A percentile compares a stretch with the other conserved stretches of the same genome.
These are phyloP conservation scores for Colletotrichum destructivum DNA, from an alignment of 2,329 filamentous ascomycete species.

Conservation along the genomic window DNA sequence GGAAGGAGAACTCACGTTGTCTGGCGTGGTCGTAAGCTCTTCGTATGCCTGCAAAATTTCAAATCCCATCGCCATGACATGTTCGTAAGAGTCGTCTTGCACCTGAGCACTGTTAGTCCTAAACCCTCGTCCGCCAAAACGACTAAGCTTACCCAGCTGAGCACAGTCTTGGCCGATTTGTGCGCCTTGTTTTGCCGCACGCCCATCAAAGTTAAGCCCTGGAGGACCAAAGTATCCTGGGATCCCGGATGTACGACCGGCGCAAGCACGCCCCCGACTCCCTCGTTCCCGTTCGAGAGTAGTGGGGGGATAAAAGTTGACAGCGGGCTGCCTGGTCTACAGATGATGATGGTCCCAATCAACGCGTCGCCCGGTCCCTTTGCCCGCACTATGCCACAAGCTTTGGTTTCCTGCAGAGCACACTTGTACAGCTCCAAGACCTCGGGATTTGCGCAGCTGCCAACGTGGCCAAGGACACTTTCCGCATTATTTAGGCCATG, in stretches of 20 bases:
- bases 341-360: constrained; percentile 85
- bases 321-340: constrained; percentile 78
- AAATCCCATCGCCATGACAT: constrained; percentile 85
- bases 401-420: constrained; percentile 78
- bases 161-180: constrained; percentile 79
- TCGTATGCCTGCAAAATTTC: constrained; percentile 85
- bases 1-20: constrained; percentile 60
- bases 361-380: constrained; percentile 79
- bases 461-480: constrained; percentile 81
- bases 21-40: constrained; percentile 78
- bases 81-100: constrained; percentile 79
- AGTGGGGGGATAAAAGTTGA: constrained; percentile 80
- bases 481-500: constrained; percentile 84
- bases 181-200: constrained; percentile 87
- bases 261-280: constrained; percentile 83
- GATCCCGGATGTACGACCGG: constrained; percentile 80
- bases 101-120: constrained; percentile 64
- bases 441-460: constrained; percentile 81
- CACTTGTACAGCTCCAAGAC: constrained; percentile 85
- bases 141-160: constrained; percentile 80
- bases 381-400: constrained; percentile 87
- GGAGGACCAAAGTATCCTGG: constrained; percentile 78
- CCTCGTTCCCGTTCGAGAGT: constrained; percentile 68
- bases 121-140: background rate
- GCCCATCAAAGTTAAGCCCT: constrained; percentile 85